phyloP scores from a whole-genome alignment of 306 rosid species.

The Cucumis hystrix region DNA sequence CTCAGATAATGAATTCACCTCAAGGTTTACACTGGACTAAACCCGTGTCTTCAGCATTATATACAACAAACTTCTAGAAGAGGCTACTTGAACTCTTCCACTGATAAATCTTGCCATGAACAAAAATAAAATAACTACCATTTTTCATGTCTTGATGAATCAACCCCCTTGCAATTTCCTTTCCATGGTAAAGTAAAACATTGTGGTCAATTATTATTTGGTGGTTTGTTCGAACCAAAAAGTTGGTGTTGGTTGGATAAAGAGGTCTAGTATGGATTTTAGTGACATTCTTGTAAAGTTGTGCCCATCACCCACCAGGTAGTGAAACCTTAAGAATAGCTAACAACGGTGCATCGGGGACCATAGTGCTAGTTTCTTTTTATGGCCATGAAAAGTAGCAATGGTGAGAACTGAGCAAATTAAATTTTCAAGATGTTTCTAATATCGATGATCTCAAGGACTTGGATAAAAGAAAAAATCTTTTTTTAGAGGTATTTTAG shows the following conservation, averaged over 20 bases:
- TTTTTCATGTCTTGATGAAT: background rate
- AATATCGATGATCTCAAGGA: background rate
- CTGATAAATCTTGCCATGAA: background rate
- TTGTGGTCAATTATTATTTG: background rate
- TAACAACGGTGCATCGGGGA: background rate
- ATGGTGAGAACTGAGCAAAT: background rate
- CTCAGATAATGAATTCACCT: background rate
- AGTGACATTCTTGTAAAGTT: background rate
- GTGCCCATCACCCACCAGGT: background rate
- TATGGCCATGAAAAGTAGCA: background rate
- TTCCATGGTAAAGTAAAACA: background rate
- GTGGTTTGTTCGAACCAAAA: background rate
- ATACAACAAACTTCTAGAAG: background rate
- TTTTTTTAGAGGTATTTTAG: background rate
- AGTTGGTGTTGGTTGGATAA: background rate
- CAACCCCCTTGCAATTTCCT: background rate
- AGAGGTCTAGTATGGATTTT: background rate
- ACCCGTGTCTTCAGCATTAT: background rate
- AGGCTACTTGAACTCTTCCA: background rate
- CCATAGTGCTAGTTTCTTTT: background rate
- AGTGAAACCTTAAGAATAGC: background rate
- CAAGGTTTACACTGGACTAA: background rate
- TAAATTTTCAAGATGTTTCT: background rate
- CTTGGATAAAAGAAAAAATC: background rate
- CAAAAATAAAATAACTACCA: background rate